Percentiles rank a stretch among this genome's conserved stretches.
phyloP scores from a whole-genome alignment of 306 rosid genomes.

The Medicago lupulina region DNA sequence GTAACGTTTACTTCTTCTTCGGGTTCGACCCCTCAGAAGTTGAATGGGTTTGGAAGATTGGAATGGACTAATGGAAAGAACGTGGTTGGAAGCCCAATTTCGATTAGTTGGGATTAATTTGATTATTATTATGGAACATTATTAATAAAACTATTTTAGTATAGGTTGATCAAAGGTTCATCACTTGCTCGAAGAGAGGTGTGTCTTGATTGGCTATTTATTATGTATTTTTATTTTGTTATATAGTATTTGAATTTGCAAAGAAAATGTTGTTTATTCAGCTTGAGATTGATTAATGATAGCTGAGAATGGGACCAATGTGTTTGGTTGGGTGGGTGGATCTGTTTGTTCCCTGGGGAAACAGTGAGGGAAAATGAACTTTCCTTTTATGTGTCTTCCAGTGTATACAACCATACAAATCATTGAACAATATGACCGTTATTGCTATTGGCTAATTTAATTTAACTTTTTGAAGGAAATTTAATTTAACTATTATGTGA shows the following conservation, averaged over 20 bases:
- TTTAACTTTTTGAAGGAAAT: no score
- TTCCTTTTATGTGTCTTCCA: slow-evolving; percentile 2
- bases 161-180: slow-evolving; percentile 38
- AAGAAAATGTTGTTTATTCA: slow-evolving; percentile 8
- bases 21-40: slow-evolving; percentile 39
- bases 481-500: no score
- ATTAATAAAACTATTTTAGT: background rate
- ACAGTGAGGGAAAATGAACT: slow-evolving; percentile 1
- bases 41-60: slow-evolving; percentile 59
- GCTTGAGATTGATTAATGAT: slow-evolving; percentile 28
- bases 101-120: slow-evolving; percentile 46
- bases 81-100: slow-evolving; percentile 73
- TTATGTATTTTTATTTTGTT: background rate
- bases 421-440: slow-evolving; percentile 27
- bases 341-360: slow-evolving; percentile 37
- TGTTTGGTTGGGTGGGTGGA: slow-evolving; percentile 28
- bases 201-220: slow-evolving; percentile 48
- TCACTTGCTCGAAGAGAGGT: slow-evolving; percentile 56
- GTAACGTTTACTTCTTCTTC: slow-evolving; percentile 55
- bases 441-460: slow-evolving; percentile 2
- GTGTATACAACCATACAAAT: slow-evolving; percentile 29
- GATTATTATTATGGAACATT: background rate
- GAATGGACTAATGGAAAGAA: slow-evolving; percentile 88
- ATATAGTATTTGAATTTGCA: slow-evolving; percentile 26
- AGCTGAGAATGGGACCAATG: slow-evolving; percentile 25